phyloP scores from a whole-genome alignment of 2,329 filamentous ascomycete species.

The Pestalotiopsis sp. region DNA sequence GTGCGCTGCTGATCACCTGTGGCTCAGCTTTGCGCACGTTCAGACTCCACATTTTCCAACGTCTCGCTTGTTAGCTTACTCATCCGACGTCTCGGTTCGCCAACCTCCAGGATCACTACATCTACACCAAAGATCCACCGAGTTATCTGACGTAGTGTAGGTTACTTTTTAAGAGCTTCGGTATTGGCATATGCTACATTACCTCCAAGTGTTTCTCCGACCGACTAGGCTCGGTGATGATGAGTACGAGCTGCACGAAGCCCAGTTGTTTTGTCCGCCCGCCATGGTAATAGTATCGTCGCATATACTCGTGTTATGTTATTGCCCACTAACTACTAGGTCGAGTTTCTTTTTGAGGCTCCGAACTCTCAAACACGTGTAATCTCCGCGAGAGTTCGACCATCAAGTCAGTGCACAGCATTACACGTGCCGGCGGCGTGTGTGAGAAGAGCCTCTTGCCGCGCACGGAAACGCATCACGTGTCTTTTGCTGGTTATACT shows the following conservation, averaged over 20 bases:
- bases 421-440: background rate
- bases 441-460: background rate
- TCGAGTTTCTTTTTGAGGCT: background rate
- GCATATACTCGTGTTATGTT: background rate
- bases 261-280: background rate
- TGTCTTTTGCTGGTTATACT: background rate
- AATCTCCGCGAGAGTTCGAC: conserved; percentile 5
- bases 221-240: no score
- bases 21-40: background rate
- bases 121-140: background rate
- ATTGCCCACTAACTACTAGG: background rate
- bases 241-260: no score
- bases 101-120: background rate
- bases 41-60: background rate
- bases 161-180: background rate
- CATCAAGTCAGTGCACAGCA: background rate
- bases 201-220: background rate
- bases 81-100: background rate
- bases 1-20: background rate
- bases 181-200: background rate
- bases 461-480: background rate
- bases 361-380: conserved; percentile 3
- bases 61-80: background rate
- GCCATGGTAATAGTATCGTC: background rate
- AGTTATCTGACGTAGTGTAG: background rate